Evolutionary conservation across 331 rosid genomes (phyloP).

Genomic region (Arachis monticola): DNA sequence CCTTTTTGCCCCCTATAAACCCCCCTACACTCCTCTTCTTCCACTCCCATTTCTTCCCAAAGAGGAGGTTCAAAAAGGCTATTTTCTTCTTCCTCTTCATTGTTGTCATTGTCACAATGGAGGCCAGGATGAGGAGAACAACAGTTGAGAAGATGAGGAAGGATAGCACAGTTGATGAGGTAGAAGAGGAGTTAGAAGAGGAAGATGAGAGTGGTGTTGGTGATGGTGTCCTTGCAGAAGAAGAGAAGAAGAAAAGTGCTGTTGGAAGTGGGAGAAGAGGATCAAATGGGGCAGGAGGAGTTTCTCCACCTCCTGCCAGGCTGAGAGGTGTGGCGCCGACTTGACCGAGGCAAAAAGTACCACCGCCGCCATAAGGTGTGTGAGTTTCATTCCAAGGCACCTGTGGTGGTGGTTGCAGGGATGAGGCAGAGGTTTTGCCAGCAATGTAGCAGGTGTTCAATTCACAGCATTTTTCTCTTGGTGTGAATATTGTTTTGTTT

Average conservation of each 20-base stretch:
- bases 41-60: conserved; percentile 37
- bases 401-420: conserved; percentile 69
- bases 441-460: conserved; percentile 95
- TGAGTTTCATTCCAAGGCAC: conserved; percentile 83
- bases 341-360: conserved; percentile 64
- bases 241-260: conserved; percentile 51
- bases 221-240: conserved; percentile 41
- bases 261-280: conserved; percentile 51
- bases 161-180: conserved; percentile 43
- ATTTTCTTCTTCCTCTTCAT: conserved; percentile 23
- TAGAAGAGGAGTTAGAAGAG: conserved; percentile 66
- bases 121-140: conserved; percentile 47
- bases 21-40: neutral
- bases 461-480: conserved; percentile 36
- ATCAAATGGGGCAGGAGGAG: conserved; percentile 45
- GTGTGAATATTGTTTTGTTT: conserved; percentile 4
- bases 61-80: conserved; percentile 17
- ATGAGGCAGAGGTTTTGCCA: conserved; percentile 86
- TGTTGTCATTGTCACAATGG: conserved; percentile 46
- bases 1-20: conserved; percentile 43
- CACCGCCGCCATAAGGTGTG: conserved; percentile 98
- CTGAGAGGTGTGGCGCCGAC: conserved; percentile 73
- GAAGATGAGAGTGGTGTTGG: conserved; percentile 50
- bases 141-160: conserved; percentile 49
- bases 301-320: conserved; percentile 63